Conservation (phyloP, 331 rosid genomes). For the Quercus lobata region DNA sequence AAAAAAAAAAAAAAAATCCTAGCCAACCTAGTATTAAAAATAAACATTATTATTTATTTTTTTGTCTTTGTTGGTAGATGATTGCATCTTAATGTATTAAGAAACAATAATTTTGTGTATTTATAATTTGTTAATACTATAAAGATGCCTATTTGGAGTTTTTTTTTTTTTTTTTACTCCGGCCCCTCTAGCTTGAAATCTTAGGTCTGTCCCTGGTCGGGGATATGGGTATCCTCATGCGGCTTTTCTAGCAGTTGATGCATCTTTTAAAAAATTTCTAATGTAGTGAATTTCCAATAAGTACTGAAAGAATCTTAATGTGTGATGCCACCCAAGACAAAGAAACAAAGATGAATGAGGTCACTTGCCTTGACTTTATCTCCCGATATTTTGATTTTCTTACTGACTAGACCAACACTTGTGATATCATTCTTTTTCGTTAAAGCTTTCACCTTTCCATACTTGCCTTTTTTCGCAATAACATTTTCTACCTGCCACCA, state of each 20-base stretch:
- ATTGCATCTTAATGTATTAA: no score
- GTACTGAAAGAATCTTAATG: neutral
- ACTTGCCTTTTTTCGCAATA: constrained; percentile 46
- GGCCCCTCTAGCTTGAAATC: no score
- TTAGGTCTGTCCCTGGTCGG: rapidly evolving
- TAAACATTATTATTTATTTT: no score
- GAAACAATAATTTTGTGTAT: no score
- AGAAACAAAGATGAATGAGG: constrained; percentile 13
- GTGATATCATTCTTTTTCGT: constrained; percentile 52
- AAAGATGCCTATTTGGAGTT: no score
- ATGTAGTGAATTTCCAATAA: neutral
- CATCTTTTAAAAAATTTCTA: neutral
- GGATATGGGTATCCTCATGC: neutral
- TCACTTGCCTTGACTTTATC: constrained; percentile 72
- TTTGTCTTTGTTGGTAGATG: no score
- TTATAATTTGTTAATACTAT: no score
- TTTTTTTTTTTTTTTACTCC: no score
- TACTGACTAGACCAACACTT: constrained; percentile 46
- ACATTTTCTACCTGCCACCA: constrained; percentile 63
- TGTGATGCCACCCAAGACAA: neutral
- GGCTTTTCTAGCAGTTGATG: neutral
- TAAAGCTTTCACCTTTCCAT: constrained; percentile 48
- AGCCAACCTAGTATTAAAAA: no score
- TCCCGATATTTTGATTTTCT: constrained; percentile 81
- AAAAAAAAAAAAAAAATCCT: no score